Base-by-base conservation (phyloP, 441 rosid species). In the Melianthus villosus region DNA sequence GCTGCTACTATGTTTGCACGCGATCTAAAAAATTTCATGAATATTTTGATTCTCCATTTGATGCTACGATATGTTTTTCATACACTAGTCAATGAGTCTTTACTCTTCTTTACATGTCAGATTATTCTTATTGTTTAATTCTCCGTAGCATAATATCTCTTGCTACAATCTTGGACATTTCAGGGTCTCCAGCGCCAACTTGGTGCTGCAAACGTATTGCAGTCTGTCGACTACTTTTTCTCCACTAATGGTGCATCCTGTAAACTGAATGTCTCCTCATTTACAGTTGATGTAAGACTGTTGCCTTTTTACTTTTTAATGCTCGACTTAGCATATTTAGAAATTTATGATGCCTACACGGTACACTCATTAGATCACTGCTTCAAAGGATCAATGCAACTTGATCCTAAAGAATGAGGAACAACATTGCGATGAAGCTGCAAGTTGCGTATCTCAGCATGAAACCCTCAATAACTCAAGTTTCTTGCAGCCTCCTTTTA, bases 141-240 rank as follows among this genome's bases (percentile, higher is more conserved):
- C 12, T 32, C 7, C 15, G 35, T 11, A 9, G 7, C 15, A 32
- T 10, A 4, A 32, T 12, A 34, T 11, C 25, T 35, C n/a, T 12
- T 48, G 14, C 25, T 30, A n/a, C n/a, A n/a, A n/a, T n/a, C n/a
- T n/a, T n/a, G n/a, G n/a, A n/a, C n/a, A n/a, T 48, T 51, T n/a
- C 47, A 86, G 95, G 81, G 95, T 34, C 60, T 80, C 32, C 78
- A 65, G 43, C 78, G 72, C 30, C 87, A 83, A 33, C 72, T 64
- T 47, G 67, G 81, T 67, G 92, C 93, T 19, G 10, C 70, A 5
- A 56, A 80, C 56, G 75, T 87, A 44, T 48, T 83, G 54, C 77
- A 71, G 28, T 78, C 87, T 28, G 34, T 76, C 2, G 82, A 80
- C 28, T 71, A 72, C 16, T 71, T 73, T 59, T 81, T 89, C 70